Percentiles rank a stretch among this genome's conserved stretches.
phyloP scores from a whole-genome alignment of 345 rosid genomes.

The Turnera subulata region DNA sequence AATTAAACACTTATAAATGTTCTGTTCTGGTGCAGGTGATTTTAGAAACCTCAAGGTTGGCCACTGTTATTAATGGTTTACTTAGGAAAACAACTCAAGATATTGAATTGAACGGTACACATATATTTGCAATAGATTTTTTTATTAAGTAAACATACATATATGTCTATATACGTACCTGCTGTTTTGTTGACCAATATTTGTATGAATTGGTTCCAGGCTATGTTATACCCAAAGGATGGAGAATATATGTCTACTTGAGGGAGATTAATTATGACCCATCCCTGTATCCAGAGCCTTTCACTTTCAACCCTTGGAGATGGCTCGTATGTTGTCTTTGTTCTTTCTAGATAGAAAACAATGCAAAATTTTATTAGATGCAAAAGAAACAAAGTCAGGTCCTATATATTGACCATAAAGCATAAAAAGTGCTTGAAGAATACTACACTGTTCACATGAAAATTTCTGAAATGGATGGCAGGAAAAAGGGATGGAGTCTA shows the following conservation, averaged over 20 bases:
- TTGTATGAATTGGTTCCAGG: slow-evolving; percentile 40
- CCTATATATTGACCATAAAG: too few species aligned
- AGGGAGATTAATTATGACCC: slow-evolving; percentile 82
- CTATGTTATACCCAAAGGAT: slow-evolving; percentile 73
- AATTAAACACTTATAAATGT: neutral
- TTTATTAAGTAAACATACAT: too few species aligned
- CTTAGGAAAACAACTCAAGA: slow-evolving; percentile 73
- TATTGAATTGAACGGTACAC: slow-evolving; percentile 66
- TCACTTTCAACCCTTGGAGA: slow-evolving; percentile 90
- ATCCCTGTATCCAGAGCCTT: slow-evolving; percentile 57
- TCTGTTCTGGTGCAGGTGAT: slow-evolving; percentile 45
- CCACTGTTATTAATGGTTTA: slow-evolving; percentile 78
- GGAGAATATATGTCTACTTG: slow-evolving; percentile 90
- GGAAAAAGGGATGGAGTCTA: too few species aligned
- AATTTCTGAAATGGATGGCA: too few species aligned
- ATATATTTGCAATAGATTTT: slow-evolving; percentile 8
- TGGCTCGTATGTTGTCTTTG: slow-evolving; percentile 60
- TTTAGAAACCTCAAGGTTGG: slow-evolving; percentile 75
- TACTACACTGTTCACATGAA: too few species aligned
- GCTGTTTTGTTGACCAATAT: too few species aligned
- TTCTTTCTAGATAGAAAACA: too few species aligned
- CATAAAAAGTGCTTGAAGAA: too few species aligned
- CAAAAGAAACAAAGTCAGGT: too few species aligned
- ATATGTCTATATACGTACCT: too few species aligned
- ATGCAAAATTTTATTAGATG: too few species aligned